A percentile compares a stretch with the other conserved stretches of the same genome.
Evolutionary conservation across 2,329 filamentous ascomycete species (phyloP).

Genomic region (Fusarium algeriense): DNA sequence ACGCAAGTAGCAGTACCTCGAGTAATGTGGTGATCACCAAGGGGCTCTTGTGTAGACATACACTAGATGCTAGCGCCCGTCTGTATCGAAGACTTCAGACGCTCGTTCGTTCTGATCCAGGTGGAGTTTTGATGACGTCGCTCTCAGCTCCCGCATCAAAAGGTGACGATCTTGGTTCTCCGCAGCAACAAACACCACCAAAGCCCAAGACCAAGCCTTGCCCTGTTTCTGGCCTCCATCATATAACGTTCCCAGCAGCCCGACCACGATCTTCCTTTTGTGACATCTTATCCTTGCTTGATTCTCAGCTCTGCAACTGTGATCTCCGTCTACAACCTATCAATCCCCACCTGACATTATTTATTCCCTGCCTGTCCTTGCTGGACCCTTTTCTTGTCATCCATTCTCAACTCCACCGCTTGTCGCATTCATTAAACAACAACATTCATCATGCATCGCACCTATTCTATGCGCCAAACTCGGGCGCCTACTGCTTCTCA

Average conservation of each 20-base stretch:
- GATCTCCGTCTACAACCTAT: slow-evolving; percentile 21
- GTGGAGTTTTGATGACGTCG: slow-evolving; percentile 48
- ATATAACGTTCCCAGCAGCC: slow-evolving; percentile 47
- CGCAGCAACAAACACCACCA: slow-evolving; percentile 47
- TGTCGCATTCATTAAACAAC: slow-evolving; percentile 37
- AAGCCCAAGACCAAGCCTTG: slow-evolving; percentile 22
- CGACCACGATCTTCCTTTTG: slow-evolving; percentile 33
- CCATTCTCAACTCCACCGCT: slow-evolving; percentile 36
- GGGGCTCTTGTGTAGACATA: slow-evolving; percentile 23
- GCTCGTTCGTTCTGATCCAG: slow-evolving; percentile 32
- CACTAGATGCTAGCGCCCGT: slow-evolving; percentile 28
- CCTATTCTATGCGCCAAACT: slow-evolving; percentile 98
- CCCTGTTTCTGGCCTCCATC: slow-evolving; percentile 41
- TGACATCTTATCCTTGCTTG: slow-evolving; percentile 43
- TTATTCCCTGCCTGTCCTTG: slow-evolving; percentile 39
- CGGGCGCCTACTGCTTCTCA: slow-evolving; percentile 93
- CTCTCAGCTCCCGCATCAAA: slow-evolving; percentile 37
- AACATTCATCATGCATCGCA: slow-evolving; percentile 84
- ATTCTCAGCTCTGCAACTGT: slow-evolving; percentile 36
- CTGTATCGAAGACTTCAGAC: slow-evolving; percentile 23
- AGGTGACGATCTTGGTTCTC: slow-evolving; percentile 49
- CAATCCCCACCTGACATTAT: slow-evolving; percentile 37
- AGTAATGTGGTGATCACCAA: slow-evolving; percentile 15
- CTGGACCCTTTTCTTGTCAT: slow-evolving; percentile 31
- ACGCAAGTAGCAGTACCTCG: slow-evolving; percentile 28